phyloP scores from a whole-genome alignment of 179 eudicot species.

The Heliamphora pulchella region DNA sequence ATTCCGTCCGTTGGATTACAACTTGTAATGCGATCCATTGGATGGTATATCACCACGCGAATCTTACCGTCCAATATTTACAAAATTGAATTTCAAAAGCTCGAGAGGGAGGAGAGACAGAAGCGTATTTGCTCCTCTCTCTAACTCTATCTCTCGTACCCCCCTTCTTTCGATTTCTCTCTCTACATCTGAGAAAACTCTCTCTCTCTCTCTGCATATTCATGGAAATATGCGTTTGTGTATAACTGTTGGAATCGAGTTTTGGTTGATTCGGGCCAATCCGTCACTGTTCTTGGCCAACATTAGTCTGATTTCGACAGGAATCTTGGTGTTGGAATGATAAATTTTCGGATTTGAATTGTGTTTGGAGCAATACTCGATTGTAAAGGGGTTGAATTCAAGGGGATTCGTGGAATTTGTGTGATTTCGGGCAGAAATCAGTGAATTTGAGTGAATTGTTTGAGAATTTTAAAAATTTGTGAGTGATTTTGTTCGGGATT shows the following conservation, averaged over 20 bases:
- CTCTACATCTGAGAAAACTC: neutral
- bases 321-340: conserved; percentile 14
- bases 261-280: too few relatives aligned
- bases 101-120: conserved; percentile 55
- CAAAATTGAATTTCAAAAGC: conserved; percentile 75
- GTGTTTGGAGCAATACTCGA: conserved; percentile 1
- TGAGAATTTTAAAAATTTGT: neutral
- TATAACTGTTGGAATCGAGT: too few relatives aligned
- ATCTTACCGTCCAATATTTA: conserved; percentile 38
- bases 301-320: conserved; percentile 8
- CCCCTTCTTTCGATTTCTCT: conserved; percentile 18
- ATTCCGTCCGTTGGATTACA: conserved; percentile 34
- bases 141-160: neutral
- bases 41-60: conserved; percentile 19
- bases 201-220: conserved; percentile 16
- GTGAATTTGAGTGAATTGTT: conserved; percentile 21
- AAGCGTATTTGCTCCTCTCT: conserved; percentile 16
- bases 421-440: conserved; percentile 3
- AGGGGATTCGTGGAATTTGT: conserved; percentile 8
- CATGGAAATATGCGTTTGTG: neutral
- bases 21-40: conserved; percentile 13
- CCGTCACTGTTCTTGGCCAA: neutral
- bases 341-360: conserved; percentile 11
- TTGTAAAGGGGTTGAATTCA: conserved; percentile 16
- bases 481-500: neutral